These are phyloP conservation scores for Conticribra weissflogii DNA, from an alignment of 108 stramenopile genomes.

Conservation along the genomic window DNA sequence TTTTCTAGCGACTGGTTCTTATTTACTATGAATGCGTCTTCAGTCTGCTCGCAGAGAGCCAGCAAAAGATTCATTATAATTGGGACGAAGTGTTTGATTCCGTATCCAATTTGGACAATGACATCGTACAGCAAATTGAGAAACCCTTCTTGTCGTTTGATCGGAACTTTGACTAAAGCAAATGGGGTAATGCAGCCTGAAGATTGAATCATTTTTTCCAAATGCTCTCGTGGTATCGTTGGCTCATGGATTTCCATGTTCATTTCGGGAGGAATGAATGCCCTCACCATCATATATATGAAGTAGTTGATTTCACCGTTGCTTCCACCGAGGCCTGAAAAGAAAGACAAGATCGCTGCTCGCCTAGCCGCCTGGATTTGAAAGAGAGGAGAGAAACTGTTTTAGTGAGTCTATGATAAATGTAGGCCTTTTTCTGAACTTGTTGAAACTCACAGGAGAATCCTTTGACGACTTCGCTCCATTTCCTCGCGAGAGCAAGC, in stretches of 20 bases:
- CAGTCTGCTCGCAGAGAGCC: slow-evolving; percentile 52
- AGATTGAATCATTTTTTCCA: slow-evolving; percentile 30
- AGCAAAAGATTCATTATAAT: slow-evolving; percentile 63
- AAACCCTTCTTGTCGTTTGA: slow-evolving; percentile 74
- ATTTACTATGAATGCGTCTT: slow-evolving; percentile 32
- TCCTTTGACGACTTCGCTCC: slow-evolving; percentile 70
- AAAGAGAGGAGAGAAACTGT: too few relatives aligned
- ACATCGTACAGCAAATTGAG: slow-evolving; percentile 79
- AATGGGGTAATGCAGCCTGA: slow-evolving; percentile 21
- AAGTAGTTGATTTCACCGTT: slow-evolving; percentile 72
- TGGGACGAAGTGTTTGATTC: slow-evolving; percentile 53
- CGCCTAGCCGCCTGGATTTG: slow-evolving; percentile 68
- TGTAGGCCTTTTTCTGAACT: too few relatives aligned
- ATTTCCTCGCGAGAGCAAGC: slow-evolving; percentile 59
- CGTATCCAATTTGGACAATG: slow-evolving; percentile 76
- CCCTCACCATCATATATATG: slow-evolving; percentile 77
- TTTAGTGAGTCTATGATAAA: too few relatives aligned
- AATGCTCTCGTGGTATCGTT: slow-evolving; percentile 20
- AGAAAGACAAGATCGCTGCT: slow-evolving; percentile 78
- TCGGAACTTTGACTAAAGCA: slow-evolving; percentile 42
- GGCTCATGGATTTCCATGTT: slow-evolving; percentile 28
- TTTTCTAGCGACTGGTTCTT: slow-evolving; percentile 29
- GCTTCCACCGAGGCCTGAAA: slow-evolving; percentile 64
- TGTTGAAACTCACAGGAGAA: too few relatives aligned
- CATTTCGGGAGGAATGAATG: slow-evolving; percentile 55